phyloP scores from a whole-genome alignment of 2,329 filamentous ascomycete genomes.

The Setomelanomma holmii region DNA sequence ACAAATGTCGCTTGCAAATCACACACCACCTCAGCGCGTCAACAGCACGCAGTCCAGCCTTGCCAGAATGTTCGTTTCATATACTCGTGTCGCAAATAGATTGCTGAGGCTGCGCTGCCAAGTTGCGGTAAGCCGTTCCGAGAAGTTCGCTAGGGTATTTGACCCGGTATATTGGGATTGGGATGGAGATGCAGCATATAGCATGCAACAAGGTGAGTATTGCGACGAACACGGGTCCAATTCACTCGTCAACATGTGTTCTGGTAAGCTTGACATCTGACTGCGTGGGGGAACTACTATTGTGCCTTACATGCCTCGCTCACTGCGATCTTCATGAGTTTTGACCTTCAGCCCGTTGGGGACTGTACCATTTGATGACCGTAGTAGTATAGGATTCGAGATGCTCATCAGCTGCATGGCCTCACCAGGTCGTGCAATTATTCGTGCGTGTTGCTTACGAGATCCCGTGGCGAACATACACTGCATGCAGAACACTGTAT shows the following conservation, averaged over 20 bases:
- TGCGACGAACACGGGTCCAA: not conserved
- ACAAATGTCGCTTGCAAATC: not conserved
- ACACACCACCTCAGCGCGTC: not conserved
- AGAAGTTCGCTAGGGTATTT: not conserved
- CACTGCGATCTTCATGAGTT: too few relatives aligned
- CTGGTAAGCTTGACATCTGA: too few relatives aligned
- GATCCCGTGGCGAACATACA: too few relatives aligned
- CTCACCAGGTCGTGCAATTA: too few relatives aligned
- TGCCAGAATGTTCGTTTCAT: not conserved
- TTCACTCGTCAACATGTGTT: too few relatives aligned
- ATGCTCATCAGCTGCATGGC: too few relatives aligned
- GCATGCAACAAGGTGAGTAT: not conserved
- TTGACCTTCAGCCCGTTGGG: too few relatives aligned
- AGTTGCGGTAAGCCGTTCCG: not conserved
- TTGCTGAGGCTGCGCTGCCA: not conserved
- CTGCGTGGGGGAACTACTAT: too few relatives aligned
- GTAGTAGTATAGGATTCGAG: too few relatives aligned
- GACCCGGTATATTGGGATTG: not conserved
- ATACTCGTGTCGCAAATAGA: not conserved
- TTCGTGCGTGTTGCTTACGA: too few relatives aligned
- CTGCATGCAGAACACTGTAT: too few relatives aligned
- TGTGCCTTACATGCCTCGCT: not conserved
- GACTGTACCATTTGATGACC: too few relatives aligned
- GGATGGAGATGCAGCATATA: not conserved
- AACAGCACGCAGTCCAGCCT: not conserved